Percentiles rank a stretch among this genome's conserved stretches.
Conservation (phyloP, 805 yeast species). For the Candida yuanshanica region DNA sequence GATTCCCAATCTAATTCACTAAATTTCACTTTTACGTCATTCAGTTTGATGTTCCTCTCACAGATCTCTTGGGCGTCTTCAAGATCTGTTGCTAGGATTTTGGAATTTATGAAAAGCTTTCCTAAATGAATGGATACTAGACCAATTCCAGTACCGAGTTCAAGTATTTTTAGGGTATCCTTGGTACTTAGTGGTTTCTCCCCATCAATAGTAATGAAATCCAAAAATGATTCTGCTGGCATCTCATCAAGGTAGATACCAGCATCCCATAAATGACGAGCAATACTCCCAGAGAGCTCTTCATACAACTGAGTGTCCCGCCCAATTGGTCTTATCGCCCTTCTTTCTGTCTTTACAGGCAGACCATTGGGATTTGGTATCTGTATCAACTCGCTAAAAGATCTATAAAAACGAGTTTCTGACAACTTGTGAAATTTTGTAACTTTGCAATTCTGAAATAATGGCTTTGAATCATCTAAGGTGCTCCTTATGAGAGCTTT, state of each 20-base stretch:
- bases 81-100: constrained; percentile 30
- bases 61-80: constrained; percentile 34
- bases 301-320: constrained; percentile 22
- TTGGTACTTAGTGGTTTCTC: not conserved
- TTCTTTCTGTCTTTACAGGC: constrained; percentile 17
- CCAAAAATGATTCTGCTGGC: constrained; percentile 2
- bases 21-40: constrained; percentile 19
- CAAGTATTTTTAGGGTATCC: constrained; percentile 23
- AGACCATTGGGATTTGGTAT: constrained; percentile 9
- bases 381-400: constrained; percentile 12
- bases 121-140: constrained; percentile 29
- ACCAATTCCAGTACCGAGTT: constrained; percentile 41
- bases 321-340: constrained; percentile 11
- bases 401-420: constrained; percentile 10
- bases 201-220: constrained; percentile 6
- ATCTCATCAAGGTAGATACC: constrained; percentile 23
- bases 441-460: constrained; percentile 5
- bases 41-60: constrained; percentile 24
- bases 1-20: constrained; percentile 33
- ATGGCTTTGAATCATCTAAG: constrained; percentile 6
- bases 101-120: constrained; percentile 14
- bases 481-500: constrained; percentile 10
- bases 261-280: constrained; percentile 40
- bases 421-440: constrained; percentile 1
- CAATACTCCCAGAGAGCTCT: constrained; percentile 35